Conservation (phyloP, 1,284 basidiomycete genomes). For the Ustilago tritici region DNA sequence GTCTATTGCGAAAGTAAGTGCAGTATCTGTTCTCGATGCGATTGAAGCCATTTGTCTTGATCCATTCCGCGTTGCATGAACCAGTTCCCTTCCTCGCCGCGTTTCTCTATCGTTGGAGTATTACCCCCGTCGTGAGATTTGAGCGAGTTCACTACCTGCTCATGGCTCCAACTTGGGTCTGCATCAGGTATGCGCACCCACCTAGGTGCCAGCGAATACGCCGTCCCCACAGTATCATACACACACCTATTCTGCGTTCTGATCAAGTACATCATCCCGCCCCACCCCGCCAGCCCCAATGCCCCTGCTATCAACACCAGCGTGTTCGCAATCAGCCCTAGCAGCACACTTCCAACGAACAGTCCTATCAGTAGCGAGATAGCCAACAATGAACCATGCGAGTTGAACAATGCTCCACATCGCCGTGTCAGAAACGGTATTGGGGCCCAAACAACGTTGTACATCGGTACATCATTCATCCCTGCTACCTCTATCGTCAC, state of each 20-base stretch:
- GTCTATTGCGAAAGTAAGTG: conserved; percentile 9
- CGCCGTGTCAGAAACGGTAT: conserved; percentile 2
- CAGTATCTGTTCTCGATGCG: conserved; percentile 22
- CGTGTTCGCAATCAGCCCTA: conserved; percentile 76
- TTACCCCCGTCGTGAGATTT: not conserved
- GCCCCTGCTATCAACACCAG: conserved; percentile 80
- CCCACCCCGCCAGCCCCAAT: conserved; percentile 80
- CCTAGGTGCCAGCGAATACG: conserved; percentile 26
- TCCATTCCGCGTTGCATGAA: conserved; percentile 74
- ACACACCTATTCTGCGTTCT: conserved; percentile 17
- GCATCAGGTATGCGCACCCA: conserved; percentile 16
- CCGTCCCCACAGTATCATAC: conserved; percentile 37
- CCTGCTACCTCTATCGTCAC: conserved; percentile 26
- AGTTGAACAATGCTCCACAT: not conserved
- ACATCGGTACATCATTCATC: conserved; percentile 6
- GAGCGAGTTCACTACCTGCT: conserved; percentile 3
- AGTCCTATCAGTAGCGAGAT: not conserved
- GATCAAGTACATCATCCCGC: conserved; percentile 17
- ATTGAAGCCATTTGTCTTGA: conserved; percentile 22
- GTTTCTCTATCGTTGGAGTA: conserved; percentile 78
- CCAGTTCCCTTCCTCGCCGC: conserved; percentile 71
- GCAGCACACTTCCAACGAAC: not conserved
- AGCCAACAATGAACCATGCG: conserved; percentile 4
- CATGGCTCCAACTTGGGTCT: conserved; percentile 17
- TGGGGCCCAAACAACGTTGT: conserved; percentile 38